Percentiles rank a stretch among this genome's conserved stretches.
These are phyloP conservation scores for Naegleria fowleri DNA, from an alignment of 208 protist species.

Conservation along the genomic window DNA sequence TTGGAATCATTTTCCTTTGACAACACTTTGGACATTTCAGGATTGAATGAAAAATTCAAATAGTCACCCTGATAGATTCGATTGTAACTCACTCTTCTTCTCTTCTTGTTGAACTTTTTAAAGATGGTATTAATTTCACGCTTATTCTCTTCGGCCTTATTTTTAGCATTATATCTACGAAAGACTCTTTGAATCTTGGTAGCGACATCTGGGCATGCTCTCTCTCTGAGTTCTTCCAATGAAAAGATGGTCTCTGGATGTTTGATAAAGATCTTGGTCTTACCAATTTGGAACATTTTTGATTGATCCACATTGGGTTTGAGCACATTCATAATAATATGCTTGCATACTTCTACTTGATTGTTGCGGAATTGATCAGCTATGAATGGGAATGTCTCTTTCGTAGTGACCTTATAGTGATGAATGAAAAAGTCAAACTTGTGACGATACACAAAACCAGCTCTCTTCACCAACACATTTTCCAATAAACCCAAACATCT, in stretches of 20 bases:
- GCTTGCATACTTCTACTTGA: background rate
- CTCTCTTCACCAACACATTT: constrained; percentile 79
- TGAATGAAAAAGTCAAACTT: constrained; percentile 84
- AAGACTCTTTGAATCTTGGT: constrained; percentile 73
- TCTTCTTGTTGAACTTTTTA: background rate
- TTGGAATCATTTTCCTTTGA: background rate
- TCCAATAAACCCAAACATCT: constrained; percentile 41
- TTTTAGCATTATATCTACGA: constrained; percentile 54
- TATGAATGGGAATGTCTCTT: background rate
- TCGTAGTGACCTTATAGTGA: constrained; percentile 60
- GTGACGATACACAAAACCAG: constrained; percentile 83
- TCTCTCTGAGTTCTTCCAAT: constrained; percentile 75
- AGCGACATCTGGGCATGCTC: constrained; percentile 62
- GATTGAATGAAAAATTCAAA: background rate
- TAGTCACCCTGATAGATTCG: constrained; percentile 4
- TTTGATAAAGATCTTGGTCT: constrained; percentile 87
- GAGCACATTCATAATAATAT: background rate
- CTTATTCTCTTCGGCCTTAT: background rate
- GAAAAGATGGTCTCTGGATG: constrained; percentile 73
- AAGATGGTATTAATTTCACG: background rate
- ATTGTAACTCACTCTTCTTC: constrained; percentile 7
- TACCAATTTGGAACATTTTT: background rate
- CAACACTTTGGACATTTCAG: background rate
- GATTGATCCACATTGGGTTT: background rate
- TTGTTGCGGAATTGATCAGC: background rate